These are phyloP conservation scores for Trifolium fragiferum DNA, from an alignment of 306 rosid genomes.

Conservation along the genomic window DNA sequence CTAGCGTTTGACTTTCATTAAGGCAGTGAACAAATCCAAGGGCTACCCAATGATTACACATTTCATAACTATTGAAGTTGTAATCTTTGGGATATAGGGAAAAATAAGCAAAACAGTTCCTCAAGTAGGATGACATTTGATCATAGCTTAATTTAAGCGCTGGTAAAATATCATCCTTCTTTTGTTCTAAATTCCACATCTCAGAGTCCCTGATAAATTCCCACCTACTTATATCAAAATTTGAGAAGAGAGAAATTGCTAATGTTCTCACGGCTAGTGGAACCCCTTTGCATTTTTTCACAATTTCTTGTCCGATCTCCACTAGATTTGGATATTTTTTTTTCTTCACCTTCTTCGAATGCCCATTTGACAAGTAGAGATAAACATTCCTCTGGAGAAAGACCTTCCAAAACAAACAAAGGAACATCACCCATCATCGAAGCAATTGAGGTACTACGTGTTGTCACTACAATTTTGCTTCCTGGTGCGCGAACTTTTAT, in stretches of 20 bases:
- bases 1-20: background rate
- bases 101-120: background rate
- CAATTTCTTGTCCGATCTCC: background rate
- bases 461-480: background rate
- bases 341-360: background rate
- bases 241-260: background rate
- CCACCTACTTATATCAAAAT: background rate
- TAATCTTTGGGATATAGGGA: background rate
- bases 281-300: background rate
- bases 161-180: background rate
- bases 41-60: background rate
- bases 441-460: background rate
- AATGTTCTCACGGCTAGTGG: background rate
- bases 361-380: background rate
- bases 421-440: background rate
- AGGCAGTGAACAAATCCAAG: background rate
- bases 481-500: background rate
- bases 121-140: background rate
- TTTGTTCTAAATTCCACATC: constrained; percentile 5
- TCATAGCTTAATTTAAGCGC: background rate
- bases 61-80: background rate
- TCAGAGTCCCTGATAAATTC: background rate
- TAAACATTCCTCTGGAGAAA: background rate
- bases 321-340: background rate
- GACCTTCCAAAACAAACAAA: background rate